Conservation (phyloP, 176 grass and related monocot species). For the Alloteropsis semialata region DNA sequence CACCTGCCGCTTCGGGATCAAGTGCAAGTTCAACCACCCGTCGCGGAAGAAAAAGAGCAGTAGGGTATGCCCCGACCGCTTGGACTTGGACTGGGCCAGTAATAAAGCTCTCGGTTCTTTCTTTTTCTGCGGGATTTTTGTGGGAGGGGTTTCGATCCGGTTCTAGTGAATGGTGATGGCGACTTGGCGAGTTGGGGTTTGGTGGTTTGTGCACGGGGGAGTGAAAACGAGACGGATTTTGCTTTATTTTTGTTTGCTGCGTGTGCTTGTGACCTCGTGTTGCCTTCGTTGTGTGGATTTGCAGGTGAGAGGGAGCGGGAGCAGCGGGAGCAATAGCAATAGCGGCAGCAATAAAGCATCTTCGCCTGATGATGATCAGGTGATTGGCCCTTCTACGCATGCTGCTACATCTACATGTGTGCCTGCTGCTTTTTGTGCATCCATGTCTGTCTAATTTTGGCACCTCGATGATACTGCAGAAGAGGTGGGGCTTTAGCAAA, state of each 20-base stretch:
- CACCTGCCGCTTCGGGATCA: slow-evolving; percentile 73
- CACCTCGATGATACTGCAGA: neutral
- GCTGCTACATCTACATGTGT: neutral
- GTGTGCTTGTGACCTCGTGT: neutral
- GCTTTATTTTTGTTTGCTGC: neutral
- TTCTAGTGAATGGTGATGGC: neutral
- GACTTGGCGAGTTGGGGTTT: slow-evolving; percentile 34
- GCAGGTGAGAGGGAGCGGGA: slow-evolving; percentile 46
- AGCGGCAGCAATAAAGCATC: slow-evolving; percentile 45
- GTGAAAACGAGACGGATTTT: slow-evolving; percentile 6
- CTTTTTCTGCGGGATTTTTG: neutral
- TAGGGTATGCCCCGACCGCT: slow-evolving; percentile 21
- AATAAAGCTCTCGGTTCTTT: neutral
- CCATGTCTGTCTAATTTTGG: slow-evolving; percentile 20
- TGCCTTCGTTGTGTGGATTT: slow-evolving; percentile 12
- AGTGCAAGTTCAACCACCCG: slow-evolving; percentile 88
- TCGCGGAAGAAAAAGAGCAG: slow-evolving; percentile 59
- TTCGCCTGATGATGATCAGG: slow-evolving; percentile 45
- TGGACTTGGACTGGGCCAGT: neutral
- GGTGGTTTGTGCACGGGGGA: slow-evolving; percentile 19
- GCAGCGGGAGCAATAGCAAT: slow-evolving; percentile 41
- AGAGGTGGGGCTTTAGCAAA: neutral
- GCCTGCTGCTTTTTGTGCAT: neutral
- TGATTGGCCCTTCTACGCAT: slow-evolving; percentile 11
- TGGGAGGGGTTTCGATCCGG: slow-evolving; percentile 1